These are phyloP conservation scores for Globisporangium rhizosaccharum DNA, from an alignment of 352 stramenopile species.

Conservation along the genomic window DNA sequence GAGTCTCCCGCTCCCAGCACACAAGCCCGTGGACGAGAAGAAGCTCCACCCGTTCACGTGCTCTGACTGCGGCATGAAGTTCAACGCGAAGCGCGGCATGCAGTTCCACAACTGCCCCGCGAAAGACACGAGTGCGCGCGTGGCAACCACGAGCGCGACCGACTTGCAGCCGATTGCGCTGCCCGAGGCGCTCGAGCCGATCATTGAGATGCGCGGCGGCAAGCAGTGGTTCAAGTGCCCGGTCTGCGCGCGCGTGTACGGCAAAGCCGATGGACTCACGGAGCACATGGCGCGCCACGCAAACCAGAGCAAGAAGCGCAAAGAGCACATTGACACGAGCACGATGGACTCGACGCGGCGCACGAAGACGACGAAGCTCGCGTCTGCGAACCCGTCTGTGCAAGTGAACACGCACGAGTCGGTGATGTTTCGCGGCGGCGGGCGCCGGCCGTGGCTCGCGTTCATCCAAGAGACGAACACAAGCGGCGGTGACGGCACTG, in stretches of 20 bases:
- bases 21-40: constrained; percentile 85
- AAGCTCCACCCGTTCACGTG: constrained; percentile 85
- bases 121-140: constrained; percentile 32
- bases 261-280: constrained; percentile 57
- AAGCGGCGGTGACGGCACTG: constrained; percentile 15
- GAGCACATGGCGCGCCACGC: constrained; percentile 83
- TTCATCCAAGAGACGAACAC: constrained; percentile 42
- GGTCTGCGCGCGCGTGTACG: constrained; percentile 73
- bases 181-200: constrained; percentile 52
- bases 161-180: constrained; percentile 67
- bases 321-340: constrained; percentile 79
- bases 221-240: constrained; percentile 87
- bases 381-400: constrained; percentile 80
- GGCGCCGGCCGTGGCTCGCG: constrained; percentile 73
- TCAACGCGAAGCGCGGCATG: constrained; percentile 78
- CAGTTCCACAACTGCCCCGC: constrained; percentile 83
- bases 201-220: constrained; percentile 71
- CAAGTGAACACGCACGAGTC: constrained; percentile 86
- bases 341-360: constrained; percentile 75
- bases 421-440: constrained; percentile 75
- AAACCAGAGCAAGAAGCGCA: constrained; percentile 86
- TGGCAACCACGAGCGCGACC: constrained; percentile 14
- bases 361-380: constrained; percentile 74
- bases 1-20: constrained; percentile 40
- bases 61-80: constrained; percentile 76